Conservation (phyloP, 2,329 filamentous ascomycete species). For the Aspergillus quadrilineatus region DNA sequence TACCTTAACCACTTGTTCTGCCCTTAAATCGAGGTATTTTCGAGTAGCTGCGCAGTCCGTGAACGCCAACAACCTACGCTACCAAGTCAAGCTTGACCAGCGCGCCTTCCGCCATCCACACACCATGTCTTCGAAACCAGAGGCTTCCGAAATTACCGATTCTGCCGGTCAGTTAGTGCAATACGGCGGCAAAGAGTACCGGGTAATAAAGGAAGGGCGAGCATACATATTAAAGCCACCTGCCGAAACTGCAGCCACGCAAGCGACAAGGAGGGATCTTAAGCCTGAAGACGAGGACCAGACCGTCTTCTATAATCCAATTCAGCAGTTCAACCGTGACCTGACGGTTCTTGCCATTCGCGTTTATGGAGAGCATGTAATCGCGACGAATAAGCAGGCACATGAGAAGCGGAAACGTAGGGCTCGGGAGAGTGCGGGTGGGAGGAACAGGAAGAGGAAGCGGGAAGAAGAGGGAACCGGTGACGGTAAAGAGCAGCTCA, state of each 20-base stretch:
- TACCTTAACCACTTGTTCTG: constrained; percentile 3
- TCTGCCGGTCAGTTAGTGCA: constrained; percentile 28
- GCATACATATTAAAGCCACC: constrained; percentile 66
- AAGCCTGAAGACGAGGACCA: constrained; percentile 64
- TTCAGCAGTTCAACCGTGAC: constrained; percentile 98
- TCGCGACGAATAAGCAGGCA: constrained; percentile 56
- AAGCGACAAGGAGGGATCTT: constrained; percentile 45
- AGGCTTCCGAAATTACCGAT: constrained; percentile 16
- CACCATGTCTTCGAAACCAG: constrained; percentile 19
- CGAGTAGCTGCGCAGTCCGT: background rate
- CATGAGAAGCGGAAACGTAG: constrained; percentile 40
- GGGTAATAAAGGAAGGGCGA: constrained; percentile 65
- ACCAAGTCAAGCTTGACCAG: background rate
- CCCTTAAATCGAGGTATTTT: background rate
- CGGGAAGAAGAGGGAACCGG: constrained; percentile 25
- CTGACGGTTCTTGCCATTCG: constrained; percentile 89
- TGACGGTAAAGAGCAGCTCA: constrained; percentile 20
- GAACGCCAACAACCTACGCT: background rate
- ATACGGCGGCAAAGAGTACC: constrained; percentile 56
- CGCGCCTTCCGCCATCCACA: constrained; percentile 1
- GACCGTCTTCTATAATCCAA: constrained; percentile 94
- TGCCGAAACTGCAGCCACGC: constrained; percentile 43
- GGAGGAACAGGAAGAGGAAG: constrained; percentile 41
- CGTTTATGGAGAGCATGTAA: constrained; percentile 72
- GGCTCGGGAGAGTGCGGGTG: constrained; percentile 33